Base-by-base conservation (phyloP, 805 yeast species). In the Candida dendrica region DNA sequence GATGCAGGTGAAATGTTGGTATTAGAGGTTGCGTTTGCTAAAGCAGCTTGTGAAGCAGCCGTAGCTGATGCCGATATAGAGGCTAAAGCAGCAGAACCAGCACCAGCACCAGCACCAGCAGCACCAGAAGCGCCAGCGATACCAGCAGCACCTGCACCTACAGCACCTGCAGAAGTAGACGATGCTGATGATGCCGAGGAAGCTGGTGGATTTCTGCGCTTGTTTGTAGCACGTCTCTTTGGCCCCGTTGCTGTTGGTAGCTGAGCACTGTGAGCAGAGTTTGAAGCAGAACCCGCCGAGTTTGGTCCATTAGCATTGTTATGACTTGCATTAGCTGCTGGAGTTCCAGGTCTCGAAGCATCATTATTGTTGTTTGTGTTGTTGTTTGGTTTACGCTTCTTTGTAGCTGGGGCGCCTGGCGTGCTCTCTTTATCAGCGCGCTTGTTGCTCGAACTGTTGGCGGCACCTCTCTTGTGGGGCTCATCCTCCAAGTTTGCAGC, bases 401-500 rank as follows among this genome's bases (percentile, higher is more conserved):
- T 27, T 10, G 30, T 27, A 4, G 30, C 13, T 27, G 30, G n/a
- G 8, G 30, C n/a, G 13, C n/a, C 10, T 27, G 30, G 30, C 5
- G 30, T 27, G n/a, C 30, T 27, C n/a, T 27, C 18, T 15, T 18
- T 15, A 11, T 18, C 15, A 19, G 15, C 17, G 15, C 19, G 18
- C 31, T 24, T 42, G 22, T 34, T 27, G 16, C n/a, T n/a, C n/a
- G n/a, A n/a, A n/a, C n/a, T n/a, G n/a, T n/a, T n/a, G n/a, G n/a
- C n/a, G n/a, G n/a, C n/a, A n/a, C 27, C 11, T 31, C 19, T 44
- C 44, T 37, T 37, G 32, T 16, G 42, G 41, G 35, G 24, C 16
- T 47, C 49, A 10, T 55, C 58, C 29, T 45, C 55, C 38, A 47
- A 55, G 35, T 44, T 46, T n/a, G 49, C 48, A 37, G 47, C 59